Percentiles rank a stretch among this genome's conserved stretches.
phyloP scores from a whole-genome alignment of 2,329 filamentous ascomycete genomes.

The Fusarium xyrophilum region DNA sequence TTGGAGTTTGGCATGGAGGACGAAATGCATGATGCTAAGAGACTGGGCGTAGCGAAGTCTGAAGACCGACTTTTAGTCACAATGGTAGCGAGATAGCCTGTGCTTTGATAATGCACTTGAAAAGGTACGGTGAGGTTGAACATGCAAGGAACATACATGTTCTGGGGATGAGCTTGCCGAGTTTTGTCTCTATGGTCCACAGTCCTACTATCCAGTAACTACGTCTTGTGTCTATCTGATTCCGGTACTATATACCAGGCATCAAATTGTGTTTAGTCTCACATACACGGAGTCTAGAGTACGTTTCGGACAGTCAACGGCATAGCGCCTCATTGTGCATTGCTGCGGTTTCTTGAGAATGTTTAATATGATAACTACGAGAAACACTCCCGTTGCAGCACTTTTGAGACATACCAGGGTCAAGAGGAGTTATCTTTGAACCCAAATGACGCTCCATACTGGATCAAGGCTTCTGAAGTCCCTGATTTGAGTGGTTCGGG shows the following conservation, averaged over 20 bases:
- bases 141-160: background rate
- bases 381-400: no score
- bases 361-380: background rate
- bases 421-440: background rate
- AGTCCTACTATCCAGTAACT: background rate
- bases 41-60: background rate
- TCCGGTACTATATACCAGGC: background rate
- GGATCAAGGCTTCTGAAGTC: background rate
- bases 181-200: background rate
- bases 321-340: background rate
- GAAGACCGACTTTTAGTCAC: background rate
- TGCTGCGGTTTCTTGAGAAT: background rate
- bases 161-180: background rate
- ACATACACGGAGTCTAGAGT: no score
- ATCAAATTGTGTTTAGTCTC: background rate
- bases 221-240: background rate
- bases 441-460: background rate
- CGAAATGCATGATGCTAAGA: background rate
- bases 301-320: background rate
- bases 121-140: background rate
- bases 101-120: background rate
- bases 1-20: background rate
- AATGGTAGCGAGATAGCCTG: background rate
- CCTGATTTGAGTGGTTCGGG: background rate
- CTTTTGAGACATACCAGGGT: background rate